Evolutionary conservation across 768 basidiomycete genomes (phyloP), one percentile per base, ranked within the genome.

Genomic region (Leccinum pellstonianum): DNA sequence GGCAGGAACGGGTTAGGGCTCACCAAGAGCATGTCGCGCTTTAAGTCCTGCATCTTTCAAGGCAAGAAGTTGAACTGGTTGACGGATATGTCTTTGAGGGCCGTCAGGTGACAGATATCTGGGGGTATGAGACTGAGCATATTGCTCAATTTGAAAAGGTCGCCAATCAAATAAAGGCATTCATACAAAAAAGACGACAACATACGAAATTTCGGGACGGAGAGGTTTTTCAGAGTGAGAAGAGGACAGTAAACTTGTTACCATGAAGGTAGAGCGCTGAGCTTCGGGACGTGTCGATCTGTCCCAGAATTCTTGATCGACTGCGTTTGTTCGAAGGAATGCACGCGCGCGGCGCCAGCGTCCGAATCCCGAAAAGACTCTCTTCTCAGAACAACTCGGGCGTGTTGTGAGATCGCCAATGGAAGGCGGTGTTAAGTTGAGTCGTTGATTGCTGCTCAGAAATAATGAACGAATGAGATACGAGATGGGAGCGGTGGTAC

Each of bases 181-280:
- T 25, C 25, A 29, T 38, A 17, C 17, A 25, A 37, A 23, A 49
- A 52, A 52, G 5, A 1, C 6, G 31, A 57, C 7, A 5, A 81
- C 87, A 53, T 66, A 91, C 90, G 79, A 35, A 91, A 70, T 55
- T 81, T 83, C 0, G 91, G 76, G 2, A 89, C 79, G 2, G 84
- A 86, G 48, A 91, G 68, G 52, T 82, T 80, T 3, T 81, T 70
- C 41, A 91, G 69, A 3, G 1, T 25, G 68, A 65, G 4, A 90
- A 89, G 4, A 92, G 70, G 11, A 63, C 69, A 0, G 76, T 71
- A 37, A 92, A 86, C 21, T 56, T 61, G 65, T 91, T 90, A 5
- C 73, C 66, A 15, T 77, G 79, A 0, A 91, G 80, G 60, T 78
- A 86, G 25, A 25, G 25, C 25, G 25, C 25, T 25, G 5, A 92